These are phyloP conservation scores for Multifurca ochricompacta DNA, from an alignment of 768 basidiomycete genomes.

Conservation along the genomic window DNA sequence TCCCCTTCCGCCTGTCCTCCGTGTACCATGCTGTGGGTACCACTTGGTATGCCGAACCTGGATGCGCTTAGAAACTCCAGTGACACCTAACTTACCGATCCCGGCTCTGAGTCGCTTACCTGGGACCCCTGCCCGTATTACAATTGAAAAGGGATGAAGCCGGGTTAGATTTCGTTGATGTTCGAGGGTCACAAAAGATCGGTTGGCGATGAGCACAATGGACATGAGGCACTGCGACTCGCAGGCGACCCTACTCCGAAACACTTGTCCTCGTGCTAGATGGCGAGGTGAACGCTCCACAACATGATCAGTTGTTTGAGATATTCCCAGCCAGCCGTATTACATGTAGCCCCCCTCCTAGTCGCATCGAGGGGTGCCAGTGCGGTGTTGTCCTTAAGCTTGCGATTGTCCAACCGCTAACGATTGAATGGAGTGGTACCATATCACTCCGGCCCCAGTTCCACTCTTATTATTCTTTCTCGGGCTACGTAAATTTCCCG, in stretches of 20 bases:
- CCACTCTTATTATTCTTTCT: neutral
- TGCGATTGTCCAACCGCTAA: no score
- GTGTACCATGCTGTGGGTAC: neutral
- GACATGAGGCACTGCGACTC: neutral
- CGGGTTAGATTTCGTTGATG: neutral
- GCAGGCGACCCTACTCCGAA: neutral
- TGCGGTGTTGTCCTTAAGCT: neutral
- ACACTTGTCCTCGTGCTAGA: neutral
- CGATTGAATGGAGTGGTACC: no score
- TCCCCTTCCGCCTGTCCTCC: neutral
- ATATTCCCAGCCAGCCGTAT: neutral
- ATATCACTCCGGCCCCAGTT: no score
- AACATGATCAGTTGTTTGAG: neutral
- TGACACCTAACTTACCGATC: neutral
- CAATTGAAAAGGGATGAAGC: neutral
- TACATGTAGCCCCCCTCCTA: neutral
- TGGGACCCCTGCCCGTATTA: neutral
- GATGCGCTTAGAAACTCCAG: neutral
- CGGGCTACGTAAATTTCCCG: neutral
- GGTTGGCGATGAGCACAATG: neutral
- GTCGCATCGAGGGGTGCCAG: neutral
- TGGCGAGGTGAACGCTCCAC: neutral
- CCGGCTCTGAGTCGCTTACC: neutral
- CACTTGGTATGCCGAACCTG: neutral
- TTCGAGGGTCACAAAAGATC: neutral